Percentiles rank a stretch among this genome's conserved stretches.
Evolutionary conservation across 1,284 basidiomycete species (phyloP).

Genomic region (Sporisorium scitamineum): DNA sequence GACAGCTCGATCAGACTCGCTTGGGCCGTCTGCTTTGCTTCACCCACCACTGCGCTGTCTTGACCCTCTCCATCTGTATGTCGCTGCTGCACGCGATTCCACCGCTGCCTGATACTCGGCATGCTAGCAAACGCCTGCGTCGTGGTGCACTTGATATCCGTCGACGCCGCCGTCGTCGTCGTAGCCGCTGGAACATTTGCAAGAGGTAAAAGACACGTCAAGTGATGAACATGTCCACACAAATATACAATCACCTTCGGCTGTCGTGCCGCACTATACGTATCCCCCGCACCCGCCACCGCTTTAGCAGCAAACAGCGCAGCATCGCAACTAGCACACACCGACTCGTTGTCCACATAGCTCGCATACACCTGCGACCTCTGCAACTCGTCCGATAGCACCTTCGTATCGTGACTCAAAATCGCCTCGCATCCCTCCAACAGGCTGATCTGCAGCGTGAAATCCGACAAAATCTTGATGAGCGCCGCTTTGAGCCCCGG

Average conservation of each 20-base stretch:
- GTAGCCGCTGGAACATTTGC: constrained; percentile 29
- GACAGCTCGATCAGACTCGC: constrained; percentile 15
- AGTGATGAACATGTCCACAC: constrained; percentile 62
- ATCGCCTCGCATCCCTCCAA: constrained; percentile 62
- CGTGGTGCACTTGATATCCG: constrained; percentile 22
- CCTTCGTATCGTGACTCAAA: constrained; percentile 53
- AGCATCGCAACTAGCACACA: constrained; percentile 48
- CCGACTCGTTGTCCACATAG: constrained; percentile 46
- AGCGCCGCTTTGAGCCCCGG: constrained; percentile 91
- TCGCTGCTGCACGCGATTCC: constrained; percentile 18
- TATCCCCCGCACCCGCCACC: constrained; percentile 10
- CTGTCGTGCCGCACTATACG: constrained; percentile 17
- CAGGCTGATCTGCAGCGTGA: constrained; percentile 77
- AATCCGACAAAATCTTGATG: constrained; percentile 96
- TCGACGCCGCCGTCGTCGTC: not conserved
- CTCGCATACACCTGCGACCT: constrained; percentile 45
- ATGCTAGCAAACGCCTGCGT: constrained; percentile 40
- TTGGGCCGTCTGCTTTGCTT: constrained; percentile 7
- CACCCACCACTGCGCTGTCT: not conserved
- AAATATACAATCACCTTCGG: constrained; percentile 56
- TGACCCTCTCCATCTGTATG: not conserved
- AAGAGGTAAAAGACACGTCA: constrained; percentile 46
- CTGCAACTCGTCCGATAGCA: constrained; percentile 50
- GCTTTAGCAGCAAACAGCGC: constrained; percentile 33
- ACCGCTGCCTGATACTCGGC: constrained; percentile 25